Evolutionary conservation across 108 stramenopile genomes (phyloP).

Genomic region (Conticribra guillardii): DNA sequence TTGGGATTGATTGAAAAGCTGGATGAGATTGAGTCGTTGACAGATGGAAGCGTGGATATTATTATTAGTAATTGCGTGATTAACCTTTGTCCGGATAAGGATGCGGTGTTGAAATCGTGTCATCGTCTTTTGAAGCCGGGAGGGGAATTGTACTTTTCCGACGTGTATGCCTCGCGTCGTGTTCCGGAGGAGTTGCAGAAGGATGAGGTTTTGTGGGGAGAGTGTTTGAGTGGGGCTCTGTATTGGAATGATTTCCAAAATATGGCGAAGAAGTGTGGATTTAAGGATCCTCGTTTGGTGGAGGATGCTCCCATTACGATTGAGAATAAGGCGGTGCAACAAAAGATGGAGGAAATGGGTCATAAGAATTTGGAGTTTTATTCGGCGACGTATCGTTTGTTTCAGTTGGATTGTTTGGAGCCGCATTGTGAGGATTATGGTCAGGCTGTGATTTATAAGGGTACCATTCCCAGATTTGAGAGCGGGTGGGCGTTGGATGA

Average conservation of each 20-base stretch:
- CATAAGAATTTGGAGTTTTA: constrained; percentile 88
- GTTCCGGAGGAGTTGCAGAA: constrained; percentile 79
- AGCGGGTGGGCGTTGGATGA: constrained; percentile 91
- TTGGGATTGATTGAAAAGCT: constrained; percentile 91
- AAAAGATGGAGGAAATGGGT: constrained; percentile 69
- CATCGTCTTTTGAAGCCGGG: constrained; percentile 88
- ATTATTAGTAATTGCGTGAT: constrained; percentile 98
- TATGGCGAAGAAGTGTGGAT: constrained; percentile 85
- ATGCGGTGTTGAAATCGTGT: constrained; percentile 89
- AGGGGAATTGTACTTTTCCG: constrained; percentile 96
- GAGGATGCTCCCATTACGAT: constrained; percentile 92
- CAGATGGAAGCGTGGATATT: constrained; percentile 87
- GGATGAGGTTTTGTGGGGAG: constrained; percentile 92
- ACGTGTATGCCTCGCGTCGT: constrained; percentile 94
- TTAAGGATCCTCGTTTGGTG: constrained; percentile 90
- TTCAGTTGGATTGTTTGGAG: constrained; percentile 89
- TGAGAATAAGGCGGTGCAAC: constrained; percentile 75
- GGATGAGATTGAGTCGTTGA: constrained; percentile 68
- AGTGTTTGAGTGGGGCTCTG: constrained; percentile 93
- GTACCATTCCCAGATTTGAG: constrained; percentile 84
- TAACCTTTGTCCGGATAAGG: constrained; percentile 96
- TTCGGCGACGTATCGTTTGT: constrained; percentile 94
- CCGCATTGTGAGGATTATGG: constrained; percentile 97
- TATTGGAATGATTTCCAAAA: constrained; percentile 97
- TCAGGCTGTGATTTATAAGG: constrained; percentile 96